A percentile compares a stretch with the other conserved stretches of the same genome.
Conservation (phyloP, 169 alveolate genomes). For the Ophryocystis elektroscirrha region DNA sequence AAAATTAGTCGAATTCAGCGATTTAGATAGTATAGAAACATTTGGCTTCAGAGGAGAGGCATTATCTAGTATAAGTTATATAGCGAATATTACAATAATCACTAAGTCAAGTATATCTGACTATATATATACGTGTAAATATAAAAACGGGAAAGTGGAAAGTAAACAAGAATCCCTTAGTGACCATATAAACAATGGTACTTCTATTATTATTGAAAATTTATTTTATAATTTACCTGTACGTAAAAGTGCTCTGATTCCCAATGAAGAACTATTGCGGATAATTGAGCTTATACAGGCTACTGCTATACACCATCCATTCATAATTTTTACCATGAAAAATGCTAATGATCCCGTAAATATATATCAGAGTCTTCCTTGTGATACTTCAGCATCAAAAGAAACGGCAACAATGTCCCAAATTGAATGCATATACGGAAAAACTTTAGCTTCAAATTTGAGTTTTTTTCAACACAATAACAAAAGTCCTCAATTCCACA, state of each 20-base stretch:
- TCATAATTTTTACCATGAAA: no score
- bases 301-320: no score
- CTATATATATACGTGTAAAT: constrained; percentile 13
- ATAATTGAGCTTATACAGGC: no score
- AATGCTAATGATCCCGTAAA: no score
- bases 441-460: no score
- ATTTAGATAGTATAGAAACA: constrained; percentile 51
- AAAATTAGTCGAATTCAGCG: constrained; percentile 57
- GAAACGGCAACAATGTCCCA: no score
- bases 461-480: no score
- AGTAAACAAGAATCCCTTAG: constrained; percentile 23
- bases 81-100: constrained; percentile 61
- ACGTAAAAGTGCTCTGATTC: constrained; percentile 27
- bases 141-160: constrained; percentile 17
- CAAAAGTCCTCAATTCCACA: no score
- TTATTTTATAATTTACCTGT: constrained; percentile 50
- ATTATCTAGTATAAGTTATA: constrained; percentile 71
- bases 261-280: background rate
- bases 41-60: constrained; percentile 99
- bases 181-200: constrained; percentile 45
- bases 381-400: no score
- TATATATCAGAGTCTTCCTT: no score
- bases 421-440: no score
- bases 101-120: constrained; percentile 37
- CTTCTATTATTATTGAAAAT: constrained; percentile 46